Base-by-base conservation (phyloP, 805 yeast genomes). In the Ogataea ganodermae region DNA sequence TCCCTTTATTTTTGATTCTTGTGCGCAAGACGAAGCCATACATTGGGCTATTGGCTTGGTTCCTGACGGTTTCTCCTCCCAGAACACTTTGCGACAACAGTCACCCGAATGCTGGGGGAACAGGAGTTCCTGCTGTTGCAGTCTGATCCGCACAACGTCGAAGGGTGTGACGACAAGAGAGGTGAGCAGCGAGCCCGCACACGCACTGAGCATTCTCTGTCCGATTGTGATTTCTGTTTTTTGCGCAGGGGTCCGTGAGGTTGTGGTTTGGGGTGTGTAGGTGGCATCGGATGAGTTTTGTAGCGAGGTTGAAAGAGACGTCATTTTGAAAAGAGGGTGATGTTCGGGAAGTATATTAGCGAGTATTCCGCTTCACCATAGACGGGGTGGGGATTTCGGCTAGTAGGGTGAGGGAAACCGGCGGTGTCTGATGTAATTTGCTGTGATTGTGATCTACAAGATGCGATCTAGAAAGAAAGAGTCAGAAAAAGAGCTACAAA, bases 161-260 rank as follows among this genome's bases (percentile, higher is more conserved):
- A 87, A 79, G 1, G 95, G 95, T 1, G 94, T 87, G 27, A 87
- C 81, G 33, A 84, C 82, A 30, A 84, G 56, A 0, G 92, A 85
- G 2, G 92, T 87, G 17, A 86, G 57, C 6, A 87, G 58, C 0
- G 92, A 84, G 0, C 95, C 95, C 38, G 81, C 73, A 56, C 89
- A 82, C 0, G 95, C 94, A 57, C 91, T 83, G 27, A 83, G 64
- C 91, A 87, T 85, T 42, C 90, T 65, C 58, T 87, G 89, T 3
- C 69, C 54, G 21, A 80, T 56, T 5, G 83, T 69, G 48, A 80
- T 76, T 14, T 71, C 72, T 1, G 10, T 6, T 13, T 31, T 17
- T 44, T 50, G 26, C 45, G 45, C 33, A n/a, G 17, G n/a, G 38
- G 27, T 22, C 12, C 23, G 18, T 21, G 18, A 12, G 10, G 20